phyloP scores from a whole-genome alignment of 2,329 filamentous ascomycete genomes.

The Penicillium sp. region DNA sequence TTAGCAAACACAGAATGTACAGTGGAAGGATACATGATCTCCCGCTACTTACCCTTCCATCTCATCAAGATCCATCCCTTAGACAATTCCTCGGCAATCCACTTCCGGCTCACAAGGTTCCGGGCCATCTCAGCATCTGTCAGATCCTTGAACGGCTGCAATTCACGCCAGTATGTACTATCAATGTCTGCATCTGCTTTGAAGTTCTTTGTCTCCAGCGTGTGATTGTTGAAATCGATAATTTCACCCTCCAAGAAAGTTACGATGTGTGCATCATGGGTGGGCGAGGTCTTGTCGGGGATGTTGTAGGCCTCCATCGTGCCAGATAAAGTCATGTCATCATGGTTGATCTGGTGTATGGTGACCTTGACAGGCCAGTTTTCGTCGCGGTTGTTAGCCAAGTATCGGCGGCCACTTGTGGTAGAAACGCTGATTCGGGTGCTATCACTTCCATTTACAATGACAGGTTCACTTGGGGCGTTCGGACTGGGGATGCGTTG shows the following conservation, averaged over 20 bases:
- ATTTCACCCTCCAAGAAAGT: slow-evolving; percentile 69
- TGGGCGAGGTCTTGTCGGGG: slow-evolving; percentile 49
- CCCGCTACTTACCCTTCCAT: slow-evolving; percentile 45
- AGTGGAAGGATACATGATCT: neutral
- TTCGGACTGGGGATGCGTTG: slow-evolving; percentile 28
- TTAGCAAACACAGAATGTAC: slow-evolving; percentile 9
- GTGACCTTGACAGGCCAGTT: slow-evolving; percentile 67
- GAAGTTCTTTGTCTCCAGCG: slow-evolving; percentile 47
- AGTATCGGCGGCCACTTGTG: slow-evolving; percentile 35
- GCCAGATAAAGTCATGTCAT: slow-evolving; percentile 60
- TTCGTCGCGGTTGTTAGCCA: slow-evolving; percentile 47
- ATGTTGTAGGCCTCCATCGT: slow-evolving; percentile 71
- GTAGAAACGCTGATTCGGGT: slow-evolving; percentile 37
- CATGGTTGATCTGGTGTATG: slow-evolving; percentile 60
- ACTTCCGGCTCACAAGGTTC: slow-evolving; percentile 44
- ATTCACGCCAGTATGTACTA: slow-evolving; percentile 47
- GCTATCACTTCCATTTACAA: slow-evolving; percentile 34
- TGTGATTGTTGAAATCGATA: slow-evolving; percentile 57
- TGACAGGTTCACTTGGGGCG: slow-evolving; percentile 30
- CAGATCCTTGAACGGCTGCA: slow-evolving; percentile 47
- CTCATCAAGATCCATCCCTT: slow-evolving; percentile 50
- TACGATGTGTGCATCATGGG: slow-evolving; percentile 52
- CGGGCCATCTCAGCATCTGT: slow-evolving; percentile 44
- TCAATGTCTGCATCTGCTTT: slow-evolving; percentile 46
- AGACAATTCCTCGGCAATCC: slow-evolving; percentile 41